Base-by-base conservation (phyloP, 78 protist genomes). In the Dictyostelium discoideum region DNA sequence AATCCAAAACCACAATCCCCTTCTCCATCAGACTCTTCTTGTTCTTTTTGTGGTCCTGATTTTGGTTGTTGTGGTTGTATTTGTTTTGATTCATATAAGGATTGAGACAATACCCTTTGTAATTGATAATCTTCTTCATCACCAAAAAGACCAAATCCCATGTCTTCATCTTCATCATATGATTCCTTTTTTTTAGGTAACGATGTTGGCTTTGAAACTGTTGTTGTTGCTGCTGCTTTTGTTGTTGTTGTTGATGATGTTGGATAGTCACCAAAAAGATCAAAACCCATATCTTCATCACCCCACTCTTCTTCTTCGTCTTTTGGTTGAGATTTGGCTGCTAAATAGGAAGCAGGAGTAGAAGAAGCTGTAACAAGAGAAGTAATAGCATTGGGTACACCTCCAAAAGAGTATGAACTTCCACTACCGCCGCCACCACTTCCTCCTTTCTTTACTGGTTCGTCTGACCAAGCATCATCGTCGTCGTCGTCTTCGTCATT, bases 241-340 rank as follows among this genome's bases (percentile, higher is more conserved):
- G 44, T 11, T 72, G 18, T 16, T 77, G 60, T 29, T n/a, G 24
- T 4, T 29, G 84, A 14, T 39, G n/a, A 72, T 32, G 37, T 32
- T 32, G 37, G 37, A 40, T 40, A 9, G 14, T 40, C 83, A 39
- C 57, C 84, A 78, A 44, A 79, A n/a, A 87, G 32, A 87, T 78
- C 86, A 48, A 87, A 87, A 39, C 93, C 93, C 93, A 87, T 87
- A 26, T 87, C 93, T 14, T 60, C 93, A 20, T 86, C 92, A 37
- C 0, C 3, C 22, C 3, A 3, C 7, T 42, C 46, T 42, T 42
- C 7, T 5, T 42, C 3, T 20, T 16, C 46, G 0, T 84, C 87
- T 16, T 63, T 10, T 10, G 13, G 8, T 16, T 29, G 18, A 69
- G 32, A 69, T 26, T n/a, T 69, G 26, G 46, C 46, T 42, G 46